phyloP scores from a whole-genome alignment of 2,329 filamentous ascomycete species.

The Hypoxylon sp. region DNA sequence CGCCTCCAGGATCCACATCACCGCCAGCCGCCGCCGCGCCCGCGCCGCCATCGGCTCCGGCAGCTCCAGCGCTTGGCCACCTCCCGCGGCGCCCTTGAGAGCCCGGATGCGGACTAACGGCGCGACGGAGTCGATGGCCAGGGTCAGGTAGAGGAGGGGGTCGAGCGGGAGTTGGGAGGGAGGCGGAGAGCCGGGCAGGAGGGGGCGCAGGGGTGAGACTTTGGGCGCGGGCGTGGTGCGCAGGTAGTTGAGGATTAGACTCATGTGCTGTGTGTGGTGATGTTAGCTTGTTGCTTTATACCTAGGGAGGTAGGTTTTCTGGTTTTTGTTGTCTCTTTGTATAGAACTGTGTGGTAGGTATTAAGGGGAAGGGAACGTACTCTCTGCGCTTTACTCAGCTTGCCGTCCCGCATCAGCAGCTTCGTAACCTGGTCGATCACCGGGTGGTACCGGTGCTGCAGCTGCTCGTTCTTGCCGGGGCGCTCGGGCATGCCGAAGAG shows the following conservation, averaged over 20 bases:
- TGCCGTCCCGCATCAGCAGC: slow-evolving; percentile 91
- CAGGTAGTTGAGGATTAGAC: slow-evolving; percentile 84
- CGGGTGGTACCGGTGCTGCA: slow-evolving; percentile 88
- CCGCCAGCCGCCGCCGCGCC: slow-evolving; percentile 82
- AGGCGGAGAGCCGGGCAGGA: slow-evolving; percentile 83
- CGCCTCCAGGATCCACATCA: slow-evolving; percentile 91
- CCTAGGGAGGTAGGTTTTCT: background rate
- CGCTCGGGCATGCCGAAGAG: slow-evolving; percentile 82
- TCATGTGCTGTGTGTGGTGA: slow-evolving; percentile 78
- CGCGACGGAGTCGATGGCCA: slow-evolving; percentile 93
- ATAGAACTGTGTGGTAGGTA: too few relatives aligned
- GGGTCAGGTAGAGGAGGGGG: slow-evolving; percentile 88
- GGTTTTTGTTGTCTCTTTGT: too few relatives aligned
- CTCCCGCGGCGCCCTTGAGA: slow-evolving; percentile 84
- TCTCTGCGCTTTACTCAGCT: slow-evolving; percentile 89
- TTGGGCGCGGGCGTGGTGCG: slow-evolving; percentile 86
- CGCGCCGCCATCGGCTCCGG: slow-evolving; percentile 82
- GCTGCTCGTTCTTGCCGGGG: slow-evolving; percentile 67
- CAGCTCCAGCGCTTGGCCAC: slow-evolving; percentile 86
- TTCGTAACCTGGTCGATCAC: slow-evolving; percentile 90
- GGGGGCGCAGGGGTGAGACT: slow-evolving; percentile 77
- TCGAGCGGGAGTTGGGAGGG: slow-evolving; percentile 86
- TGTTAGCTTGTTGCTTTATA: slow-evolving; percentile 30
- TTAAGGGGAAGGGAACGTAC: slow-evolving; percentile 64
- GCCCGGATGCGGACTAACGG: slow-evolving; percentile 86